phyloP scores from a whole-genome alignment of 2,329 filamentous ascomycete genomes.

The Neofusicoccum umdonicola region DNA sequence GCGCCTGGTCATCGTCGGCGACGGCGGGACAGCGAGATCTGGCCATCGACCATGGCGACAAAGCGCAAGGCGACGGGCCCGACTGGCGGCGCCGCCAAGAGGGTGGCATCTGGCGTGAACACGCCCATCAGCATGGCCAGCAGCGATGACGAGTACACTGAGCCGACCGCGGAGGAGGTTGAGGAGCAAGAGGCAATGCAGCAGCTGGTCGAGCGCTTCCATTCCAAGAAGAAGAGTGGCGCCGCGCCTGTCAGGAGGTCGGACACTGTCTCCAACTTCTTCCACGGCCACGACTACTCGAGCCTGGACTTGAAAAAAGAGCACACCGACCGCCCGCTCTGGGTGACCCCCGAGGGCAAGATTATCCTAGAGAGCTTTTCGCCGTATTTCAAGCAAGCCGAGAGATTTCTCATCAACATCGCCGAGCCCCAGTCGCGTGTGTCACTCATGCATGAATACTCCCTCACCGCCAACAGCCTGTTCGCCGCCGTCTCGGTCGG shows the following conservation, averaged over 20 bases:
- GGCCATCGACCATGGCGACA: slow-evolving; percentile 36
- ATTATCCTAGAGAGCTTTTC: slow-evolving; percentile 96
- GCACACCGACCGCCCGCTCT: slow-evolving; percentile 84
- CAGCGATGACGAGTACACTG: slow-evolving; percentile 59
- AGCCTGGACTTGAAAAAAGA: slow-evolving; percentile 81
- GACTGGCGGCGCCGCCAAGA: slow-evolving; percentile 29
- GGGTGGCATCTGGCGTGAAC: slow-evolving; percentile 38
- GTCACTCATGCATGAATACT: slow-evolving; percentile 89
- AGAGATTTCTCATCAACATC: slow-evolving; percentile 94
- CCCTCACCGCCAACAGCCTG: slow-evolving; percentile 84
- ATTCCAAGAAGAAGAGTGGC: slow-evolving; percentile 40
- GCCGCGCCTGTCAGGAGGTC: not conserved
- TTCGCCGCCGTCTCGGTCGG: slow-evolving; percentile 96
- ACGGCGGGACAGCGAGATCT: slow-evolving; percentile 44
- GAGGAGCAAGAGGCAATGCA: slow-evolving; percentile 41
- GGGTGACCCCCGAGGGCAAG: slow-evolving; percentile 84
- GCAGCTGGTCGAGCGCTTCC: slow-evolving; percentile 46
- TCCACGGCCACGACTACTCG: slow-evolving; percentile 73
- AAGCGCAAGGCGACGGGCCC: slow-evolving; percentile 46
- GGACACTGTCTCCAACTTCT: slow-evolving; percentile 56
- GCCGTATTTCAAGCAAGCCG: slow-evolving; percentile 78
- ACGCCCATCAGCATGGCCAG: slow-evolving; percentile 46
- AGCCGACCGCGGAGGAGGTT: slow-evolving; percentile 48
- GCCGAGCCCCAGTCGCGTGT: slow-evolving; percentile 90
- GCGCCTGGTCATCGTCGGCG: slow-evolving; percentile 39